These are phyloP conservation scores for Larix sibirica DNA, from an alignment of 83 land plant genomes.

Conservation along the genomic window DNA sequence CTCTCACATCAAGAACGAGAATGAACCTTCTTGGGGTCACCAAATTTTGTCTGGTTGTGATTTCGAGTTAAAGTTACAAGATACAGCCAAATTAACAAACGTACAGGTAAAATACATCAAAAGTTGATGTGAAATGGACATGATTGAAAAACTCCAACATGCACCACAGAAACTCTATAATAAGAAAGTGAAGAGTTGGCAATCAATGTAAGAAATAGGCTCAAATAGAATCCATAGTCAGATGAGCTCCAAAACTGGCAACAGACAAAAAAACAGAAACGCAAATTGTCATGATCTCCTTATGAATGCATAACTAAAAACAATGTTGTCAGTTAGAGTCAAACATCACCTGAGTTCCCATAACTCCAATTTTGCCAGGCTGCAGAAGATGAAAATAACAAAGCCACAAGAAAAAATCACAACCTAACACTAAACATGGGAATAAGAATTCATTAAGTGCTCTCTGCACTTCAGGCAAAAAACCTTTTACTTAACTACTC, in stretches of 20 bases:
- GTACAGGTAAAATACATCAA: neutral
- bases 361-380: neutral
- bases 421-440: neutral
- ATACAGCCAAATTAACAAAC: neutral
- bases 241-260: neutral
- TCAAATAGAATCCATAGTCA: neutral
- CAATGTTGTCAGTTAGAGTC: neutral
- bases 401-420: slow-evolving; percentile 5
- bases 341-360: slow-evolving; percentile 13
- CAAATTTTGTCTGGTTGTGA: neutral
- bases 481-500: neutral
- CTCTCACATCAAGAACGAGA: neutral
- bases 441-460: neutral
- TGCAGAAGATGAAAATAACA: neutral
- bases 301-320: neutral
- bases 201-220: no score
- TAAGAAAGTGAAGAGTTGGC: neutral
- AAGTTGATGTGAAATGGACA: no score
- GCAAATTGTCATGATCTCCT: neutral
- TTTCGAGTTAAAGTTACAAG: neutral
- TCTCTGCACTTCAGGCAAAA: neutral
- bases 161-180: no score
- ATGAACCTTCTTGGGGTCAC: neutral
- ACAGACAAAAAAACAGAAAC: neutral
- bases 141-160: no score